Base-by-base conservation (phyloP, 371 early-diverging fungal species). In the Mucor ambiguus region DNA sequence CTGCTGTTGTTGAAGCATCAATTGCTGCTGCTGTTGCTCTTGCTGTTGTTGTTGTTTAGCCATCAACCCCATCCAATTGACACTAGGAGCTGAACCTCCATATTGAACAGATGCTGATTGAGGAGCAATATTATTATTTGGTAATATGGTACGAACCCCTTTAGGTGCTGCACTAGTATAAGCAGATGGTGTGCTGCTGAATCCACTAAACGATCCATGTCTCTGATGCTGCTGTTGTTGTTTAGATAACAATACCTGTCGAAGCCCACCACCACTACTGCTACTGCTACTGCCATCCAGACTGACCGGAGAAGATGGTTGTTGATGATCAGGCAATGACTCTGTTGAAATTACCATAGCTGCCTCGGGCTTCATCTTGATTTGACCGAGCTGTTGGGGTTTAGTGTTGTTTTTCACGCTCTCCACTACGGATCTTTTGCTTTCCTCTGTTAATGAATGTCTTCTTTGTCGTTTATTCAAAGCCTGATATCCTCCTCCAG, bases 51-150 rank as follows among this genome's bases (percentile, higher is more conserved):
- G 58, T 11, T 57, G 58, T 18, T 63, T 46, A 10, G 68, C 58
- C 63, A 68, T 58, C 28, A 63, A 30, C 2, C 68, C 68, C 64
- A 68, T 63, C 68, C 68, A 68, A 63, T 62, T 58, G 26, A 59
- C 12, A 26, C 35, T 58, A 9, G 68, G 62, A 28, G 68, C 49
- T 20, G 67, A 37, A 11, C 32, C 48, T 35, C n/a, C n/a, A 22
- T 60, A n/a, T 24, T 44, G 52, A 16, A 62, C 52, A 28, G 52
- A 61, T 24, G 61, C 33, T 61, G 49, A 35, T 29, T 35, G 29
- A n/a, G 46, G 30, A 24, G 46, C 30, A 37, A 49, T n/a, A 3
- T 32, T 44, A 33, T 60, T 52, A 44, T 43, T 66, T 11, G 66
- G 61, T 44, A 66, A 26, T 38, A 66, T 66, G 4, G 61, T 22